Evolutionary conservation across 2,329 filamentous ascomycete genomes (phyloP).

Genomic region (Penicillium frequentans): DNA sequence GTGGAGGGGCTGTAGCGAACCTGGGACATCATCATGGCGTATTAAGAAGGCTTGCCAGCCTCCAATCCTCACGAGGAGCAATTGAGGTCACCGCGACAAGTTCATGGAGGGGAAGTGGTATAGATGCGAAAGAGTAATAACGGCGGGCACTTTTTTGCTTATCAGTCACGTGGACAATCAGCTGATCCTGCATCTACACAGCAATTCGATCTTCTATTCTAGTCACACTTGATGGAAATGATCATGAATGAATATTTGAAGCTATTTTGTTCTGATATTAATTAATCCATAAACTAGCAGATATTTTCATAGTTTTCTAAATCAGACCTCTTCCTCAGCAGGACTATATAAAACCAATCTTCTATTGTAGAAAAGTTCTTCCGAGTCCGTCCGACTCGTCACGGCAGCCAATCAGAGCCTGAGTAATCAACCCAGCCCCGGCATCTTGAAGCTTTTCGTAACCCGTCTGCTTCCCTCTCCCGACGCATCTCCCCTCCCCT

Average conservation of each 20-base stretch:
- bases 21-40: conserved; percentile 55
- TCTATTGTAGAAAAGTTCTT: conserved; percentile 20
- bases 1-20: conserved; percentile 44
- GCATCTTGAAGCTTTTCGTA: conserved; percentile 46
- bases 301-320: neutral
- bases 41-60: conserved; percentile 76
- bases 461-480: conserved; percentile 30
- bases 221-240: neutral
- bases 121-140: neutral
- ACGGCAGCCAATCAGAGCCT: conserved; percentile 39
- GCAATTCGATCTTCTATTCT: neutral
- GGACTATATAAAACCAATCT: neutral
- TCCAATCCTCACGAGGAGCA: conserved; percentile 67
- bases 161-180: conserved; percentile 26
- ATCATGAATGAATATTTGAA: neutral
- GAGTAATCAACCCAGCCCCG: conserved; percentile 39
- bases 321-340: neutral
- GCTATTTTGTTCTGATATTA: neutral
- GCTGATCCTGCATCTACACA: conserved; percentile 9
- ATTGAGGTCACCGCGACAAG: conserved; percentile 62
- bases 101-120: conserved; percentile 26
- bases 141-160: conserved; percentile 26
- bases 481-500: conserved; percentile 21
- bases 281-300: neutral
- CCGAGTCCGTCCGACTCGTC: conserved; percentile 43